Conservation (phyloP, 2,329 filamentous ascomycete species). For the Microthyrium microscopicum region DNA sequence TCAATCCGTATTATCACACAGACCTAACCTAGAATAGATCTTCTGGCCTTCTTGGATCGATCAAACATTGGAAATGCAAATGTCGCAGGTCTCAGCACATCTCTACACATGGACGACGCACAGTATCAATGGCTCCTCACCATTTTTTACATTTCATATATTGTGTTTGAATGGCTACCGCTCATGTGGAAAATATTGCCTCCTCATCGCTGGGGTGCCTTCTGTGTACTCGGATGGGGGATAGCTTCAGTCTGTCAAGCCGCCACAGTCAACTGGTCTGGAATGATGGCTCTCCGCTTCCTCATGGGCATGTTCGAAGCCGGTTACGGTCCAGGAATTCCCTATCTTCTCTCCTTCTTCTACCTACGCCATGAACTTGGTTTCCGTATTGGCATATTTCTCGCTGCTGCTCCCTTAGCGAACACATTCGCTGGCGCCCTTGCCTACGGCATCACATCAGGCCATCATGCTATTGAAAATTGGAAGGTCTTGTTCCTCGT, state of each 20-base stretch:
- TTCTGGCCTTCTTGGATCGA: slow-evolving; percentile 72
- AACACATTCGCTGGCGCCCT: slow-evolving; percentile 58
- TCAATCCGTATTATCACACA: background rate
- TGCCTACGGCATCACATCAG: slow-evolving; percentile 59
- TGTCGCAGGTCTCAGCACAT: slow-evolving; percentile 38
- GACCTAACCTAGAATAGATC: slow-evolving; percentile 22
- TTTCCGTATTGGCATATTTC: slow-evolving; percentile 69
- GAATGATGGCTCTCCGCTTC: slow-evolving; percentile 45
- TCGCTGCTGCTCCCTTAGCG: slow-evolving; percentile 52
- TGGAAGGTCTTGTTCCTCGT: slow-evolving; percentile 77
- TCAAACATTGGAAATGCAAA: slow-evolving; percentile 52
- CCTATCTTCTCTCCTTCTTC: slow-evolving; percentile 48
- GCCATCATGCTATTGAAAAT: slow-evolving; percentile 52
- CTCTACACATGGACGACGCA: slow-evolving; percentile 34
- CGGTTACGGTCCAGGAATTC: slow-evolving; percentile 41
- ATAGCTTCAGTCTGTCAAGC: slow-evolving; percentile 37
- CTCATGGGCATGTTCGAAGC: slow-evolving; percentile 41
- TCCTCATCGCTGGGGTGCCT: slow-evolving; percentile 21
- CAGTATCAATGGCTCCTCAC: slow-evolving; percentile 47
- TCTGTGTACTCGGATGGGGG: slow-evolving; percentile 18
- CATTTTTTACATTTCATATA: slow-evolving; percentile 48
- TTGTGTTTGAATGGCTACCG: slow-evolving; percentile 50
- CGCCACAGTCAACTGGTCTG: slow-evolving; percentile 42
- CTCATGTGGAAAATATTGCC: slow-evolving; percentile 26
- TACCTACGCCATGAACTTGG: slow-evolving; percentile 57